Conservation (phyloP, 2,329 filamentous ascomycete genomes). For the Fusarium phyllophilum region DNA sequence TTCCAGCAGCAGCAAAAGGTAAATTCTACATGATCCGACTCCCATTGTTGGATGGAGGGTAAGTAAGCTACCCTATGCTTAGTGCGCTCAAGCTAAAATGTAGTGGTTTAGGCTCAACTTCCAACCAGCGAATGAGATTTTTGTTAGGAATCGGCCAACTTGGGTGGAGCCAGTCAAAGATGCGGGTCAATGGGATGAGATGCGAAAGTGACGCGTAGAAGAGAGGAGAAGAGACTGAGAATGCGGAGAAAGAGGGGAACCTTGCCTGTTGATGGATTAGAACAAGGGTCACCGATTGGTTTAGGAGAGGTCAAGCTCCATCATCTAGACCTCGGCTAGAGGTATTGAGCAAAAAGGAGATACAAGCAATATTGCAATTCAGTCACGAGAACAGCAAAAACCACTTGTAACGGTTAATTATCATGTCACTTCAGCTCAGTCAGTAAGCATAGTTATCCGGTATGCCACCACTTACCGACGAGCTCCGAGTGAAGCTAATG, state of each 20-base stretch:
- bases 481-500: neutral
- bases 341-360: neutral
- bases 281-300: conserved; percentile 21
- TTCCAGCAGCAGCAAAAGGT: conserved; percentile 40
- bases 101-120: conserved; percentile 17
- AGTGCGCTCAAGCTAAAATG: neutral
- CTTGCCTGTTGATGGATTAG: neutral
- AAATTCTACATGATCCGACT: conserved; percentile 40
- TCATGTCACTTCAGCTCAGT: neutral
- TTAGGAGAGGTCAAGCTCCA: neutral
- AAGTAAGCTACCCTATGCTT: neutral
- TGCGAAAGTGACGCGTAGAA: conserved; percentile 35
- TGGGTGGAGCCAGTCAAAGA: conserved; percentile 38
- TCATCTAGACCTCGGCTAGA: neutral
- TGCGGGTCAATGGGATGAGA: conserved; percentile 42
- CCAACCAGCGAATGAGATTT: conserved; percentile 43
- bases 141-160: conserved; percentile 41
- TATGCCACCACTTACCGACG: neutral
- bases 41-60: conserved; percentile 41
- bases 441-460: neutral
- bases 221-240: neutral
- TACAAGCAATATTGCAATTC: too few species aligned
- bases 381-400: neutral
- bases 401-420: too few species aligned
- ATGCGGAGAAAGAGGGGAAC: conserved; percentile 16